Evolutionary conservation across 75 land plant species (phyloP).

Genomic region (Picea sitchensis): DNA sequence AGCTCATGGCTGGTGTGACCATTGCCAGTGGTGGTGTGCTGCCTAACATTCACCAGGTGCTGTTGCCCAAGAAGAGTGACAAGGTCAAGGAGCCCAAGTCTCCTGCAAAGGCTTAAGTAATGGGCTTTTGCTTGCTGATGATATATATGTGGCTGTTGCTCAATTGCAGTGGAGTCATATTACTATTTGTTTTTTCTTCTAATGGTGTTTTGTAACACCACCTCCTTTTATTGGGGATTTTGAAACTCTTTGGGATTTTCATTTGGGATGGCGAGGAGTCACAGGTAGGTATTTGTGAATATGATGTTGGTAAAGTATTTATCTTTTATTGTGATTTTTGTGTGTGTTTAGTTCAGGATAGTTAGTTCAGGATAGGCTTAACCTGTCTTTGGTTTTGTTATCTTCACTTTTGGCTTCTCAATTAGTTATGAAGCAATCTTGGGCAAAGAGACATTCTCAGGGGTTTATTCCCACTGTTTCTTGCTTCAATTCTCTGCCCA

Average conservation of each 20-base stretch:
- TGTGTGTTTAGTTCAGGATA: too few species aligned
- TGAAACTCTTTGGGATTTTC: not conserved
- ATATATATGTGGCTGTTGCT: not conserved
- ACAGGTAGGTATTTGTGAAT: too few species aligned
- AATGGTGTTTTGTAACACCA: slow-evolving; percentile 6
- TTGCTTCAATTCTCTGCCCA: too few species aligned
- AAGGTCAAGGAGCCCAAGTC: slow-evolving; percentile 2
- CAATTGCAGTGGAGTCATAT: not conserved
- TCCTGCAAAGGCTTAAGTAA: not conserved
- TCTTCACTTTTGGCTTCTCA: too few species aligned
- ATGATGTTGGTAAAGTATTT: too few species aligned
- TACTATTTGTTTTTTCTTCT: not conserved
- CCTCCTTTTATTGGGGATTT: not conserved
- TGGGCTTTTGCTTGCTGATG: not conserved
- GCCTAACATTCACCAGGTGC: slow-evolving; percentile 20
- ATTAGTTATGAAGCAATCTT: too few species aligned
- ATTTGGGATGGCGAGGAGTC: too few species aligned
- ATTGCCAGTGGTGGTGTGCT: slow-evolving; percentile 28
- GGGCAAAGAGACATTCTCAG: too few species aligned
- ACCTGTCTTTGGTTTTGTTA: too few species aligned
- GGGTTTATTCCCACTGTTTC: too few species aligned
- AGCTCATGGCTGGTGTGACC: slow-evolving; percentile 21
- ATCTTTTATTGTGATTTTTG: too few species aligned
- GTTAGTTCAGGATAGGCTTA: too few species aligned
- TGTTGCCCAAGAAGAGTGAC: not conserved